A percentile compares a stretch with the other conserved stretches of the same genome.
phyloP scores from a whole-genome alignment of 768 basidiomycete genomes.

The Lactarius hatsudake region DNA sequence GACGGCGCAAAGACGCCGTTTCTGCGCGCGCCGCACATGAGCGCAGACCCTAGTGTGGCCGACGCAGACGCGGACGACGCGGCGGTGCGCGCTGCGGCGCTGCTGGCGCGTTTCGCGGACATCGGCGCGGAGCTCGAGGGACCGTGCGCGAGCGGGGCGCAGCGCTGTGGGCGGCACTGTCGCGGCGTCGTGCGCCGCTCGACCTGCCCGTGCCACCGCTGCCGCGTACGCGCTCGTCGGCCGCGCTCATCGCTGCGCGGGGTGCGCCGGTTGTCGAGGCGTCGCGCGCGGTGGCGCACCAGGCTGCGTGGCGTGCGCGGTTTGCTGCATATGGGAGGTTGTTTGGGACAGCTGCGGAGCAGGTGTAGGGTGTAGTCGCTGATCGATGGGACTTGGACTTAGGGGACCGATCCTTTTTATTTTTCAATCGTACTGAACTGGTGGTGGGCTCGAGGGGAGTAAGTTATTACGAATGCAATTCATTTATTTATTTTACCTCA shows the following conservation, averaged over 20 bases:
- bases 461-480: background rate
- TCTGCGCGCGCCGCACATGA: background rate
- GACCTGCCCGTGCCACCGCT: conserved; percentile 7
- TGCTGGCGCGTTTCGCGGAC: conserved; percentile 13
- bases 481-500: background rate
- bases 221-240: background rate
- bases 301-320: conserved; percentile 15
- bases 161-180: conserved; percentile 11
- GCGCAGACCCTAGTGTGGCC: background rate
- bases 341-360: background rate
- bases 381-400: background rate
- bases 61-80: conserved; percentile 16
- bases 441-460: background rate
- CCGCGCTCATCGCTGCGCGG: background rate
- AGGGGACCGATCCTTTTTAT: background rate
- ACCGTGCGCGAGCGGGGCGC: conserved; percentile 22
- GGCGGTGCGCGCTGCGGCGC: conserved; percentile 9
- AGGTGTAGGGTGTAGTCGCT: background rate
- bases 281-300: conserved; percentile 8
- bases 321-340: conserved; percentile 3
- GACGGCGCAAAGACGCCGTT: conserved; percentile 23
- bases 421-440: background rate
- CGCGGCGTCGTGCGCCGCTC: conserved; percentile 1
- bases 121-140: conserved; percentile 17
- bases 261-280: conserved; percentile 6